These are phyloP conservation scores for Fusarium temperatum DNA, from an alignment of 2,329 filamentous ascomycete species.

Conservation along the genomic window DNA sequence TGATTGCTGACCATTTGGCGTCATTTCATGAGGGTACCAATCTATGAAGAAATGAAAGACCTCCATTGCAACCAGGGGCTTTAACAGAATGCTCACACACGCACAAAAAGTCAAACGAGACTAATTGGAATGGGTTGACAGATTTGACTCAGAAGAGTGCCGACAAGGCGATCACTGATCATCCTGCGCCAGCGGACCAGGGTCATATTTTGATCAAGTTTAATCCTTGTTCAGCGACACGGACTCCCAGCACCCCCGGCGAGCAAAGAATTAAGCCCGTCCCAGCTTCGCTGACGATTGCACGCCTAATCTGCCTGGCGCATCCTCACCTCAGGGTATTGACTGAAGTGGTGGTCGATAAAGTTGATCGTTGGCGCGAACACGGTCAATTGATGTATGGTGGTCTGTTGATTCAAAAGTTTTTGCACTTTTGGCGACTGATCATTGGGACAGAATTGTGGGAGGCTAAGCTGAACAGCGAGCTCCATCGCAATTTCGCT, in stretches of 20 bases:
- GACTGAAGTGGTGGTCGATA: conserved; percentile 34
- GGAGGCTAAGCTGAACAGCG: conserved; percentile 19
- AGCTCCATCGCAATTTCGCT: conserved; percentile 38
- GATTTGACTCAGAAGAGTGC: conserved; percentile 42
- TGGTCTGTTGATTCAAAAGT: conserved; percentile 1
- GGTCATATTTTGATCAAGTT: conserved; percentile 18
- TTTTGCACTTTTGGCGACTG: background rate
- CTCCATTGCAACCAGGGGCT: conserved; percentile 12
- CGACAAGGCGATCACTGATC: conserved; percentile 39
- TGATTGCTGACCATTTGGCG: background rate
- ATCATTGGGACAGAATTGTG: conserved; percentile 23
- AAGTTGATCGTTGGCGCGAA: conserved; percentile 36
- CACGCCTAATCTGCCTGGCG: conserved; percentile 8
- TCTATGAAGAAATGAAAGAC: conserved; percentile 10
- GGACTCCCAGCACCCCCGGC: conserved; percentile 30
- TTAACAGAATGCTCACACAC: conserved; percentile 32
- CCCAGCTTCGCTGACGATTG: conserved; percentile 32
- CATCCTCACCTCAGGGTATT: conserved; percentile 25
- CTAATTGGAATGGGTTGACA: conserved; percentile 42
- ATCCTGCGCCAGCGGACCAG: conserved; percentile 24
- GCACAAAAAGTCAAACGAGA: conserved; percentile 38
- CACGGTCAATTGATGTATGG: conserved; percentile 20
- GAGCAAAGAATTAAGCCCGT: conserved; percentile 24
- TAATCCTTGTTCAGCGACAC: conserved; percentile 35
- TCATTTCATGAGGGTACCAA: conserved; percentile 1